Conservation (phyloP, 2,329 filamentous ascomycete genomes). For the Elsinoe arachidis region DNA sequence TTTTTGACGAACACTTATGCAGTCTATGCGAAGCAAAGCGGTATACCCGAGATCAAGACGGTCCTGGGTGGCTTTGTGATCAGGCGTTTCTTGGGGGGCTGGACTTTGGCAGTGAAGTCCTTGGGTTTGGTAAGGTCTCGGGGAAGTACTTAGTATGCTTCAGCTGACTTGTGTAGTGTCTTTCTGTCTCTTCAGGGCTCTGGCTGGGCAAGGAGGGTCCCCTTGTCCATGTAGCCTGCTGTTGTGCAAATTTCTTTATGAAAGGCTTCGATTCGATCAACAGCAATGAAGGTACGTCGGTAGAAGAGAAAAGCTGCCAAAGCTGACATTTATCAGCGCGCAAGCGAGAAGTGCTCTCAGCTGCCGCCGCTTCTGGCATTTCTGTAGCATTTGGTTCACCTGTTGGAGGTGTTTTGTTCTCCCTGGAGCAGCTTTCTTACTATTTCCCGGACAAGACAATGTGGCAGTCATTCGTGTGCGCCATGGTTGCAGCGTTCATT, state of each 20-base stretch:
- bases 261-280: slow-evolving; percentile 76
- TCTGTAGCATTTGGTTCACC: slow-evolving; percentile 91
- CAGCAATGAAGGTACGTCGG: slow-evolving; percentile 65
- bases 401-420: slow-evolving; percentile 90
- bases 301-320: not conserved
- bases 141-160: not conserved
- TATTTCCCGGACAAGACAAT: slow-evolving; percentile 99
- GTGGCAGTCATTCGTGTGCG: slow-evolving; percentile 99
- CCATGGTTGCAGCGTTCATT: slow-evolving; percentile 95
- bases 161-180: slow-evolving; percentile 49
- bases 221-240: slow-evolving; percentile 91
- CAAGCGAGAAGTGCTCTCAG: slow-evolving; percentile 86
- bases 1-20: slow-evolving; percentile 77
- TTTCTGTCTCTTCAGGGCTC: slow-evolving; percentile 86
- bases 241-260: slow-evolving; percentile 89
- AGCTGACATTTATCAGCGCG: slow-evolving; percentile 51
- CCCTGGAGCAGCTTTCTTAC: slow-evolving; percentile 90
- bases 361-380: slow-evolving; percentile 83
- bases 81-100: slow-evolving; percentile 70
- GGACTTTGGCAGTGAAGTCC: slow-evolving; percentile 86
- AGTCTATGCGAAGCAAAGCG: slow-evolving; percentile 83
- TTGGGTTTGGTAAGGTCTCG: slow-evolving; percentile 62
- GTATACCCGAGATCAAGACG: slow-evolving; percentile 97
- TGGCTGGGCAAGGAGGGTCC: slow-evolving; percentile 97
- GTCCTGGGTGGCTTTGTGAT: slow-evolving; percentile 92